Evolutionary conservation across 1,284 basidiomycete genomes (phyloP), one percentile per base, ranked within the genome.

Genomic region (Marasmius tenuissimus): DNA sequence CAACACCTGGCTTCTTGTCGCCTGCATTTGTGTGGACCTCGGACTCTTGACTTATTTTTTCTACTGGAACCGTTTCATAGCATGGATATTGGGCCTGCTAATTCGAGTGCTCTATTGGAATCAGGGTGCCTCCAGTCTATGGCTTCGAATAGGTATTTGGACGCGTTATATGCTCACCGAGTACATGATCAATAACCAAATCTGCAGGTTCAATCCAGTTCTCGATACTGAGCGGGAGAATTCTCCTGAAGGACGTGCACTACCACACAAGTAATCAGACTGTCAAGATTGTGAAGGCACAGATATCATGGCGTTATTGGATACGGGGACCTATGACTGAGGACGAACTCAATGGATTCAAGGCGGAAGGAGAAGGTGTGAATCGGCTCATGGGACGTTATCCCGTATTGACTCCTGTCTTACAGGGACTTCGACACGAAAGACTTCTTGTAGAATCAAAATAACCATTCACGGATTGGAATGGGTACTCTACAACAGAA

Each of bases 291-390:
- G 85, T 94, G 57, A 93, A 93, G 73, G 91, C 88, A 1, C 87
- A 94, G 70, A 74, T 97, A 56, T 90, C 90, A 66, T 97, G 95
- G 93, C 82, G 93, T 64, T 97, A 96, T 73, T 98, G 96, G 96
- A 84, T 94, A 59, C 86, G 93, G 62, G 82, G 71, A 69, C 92
- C 82, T 8, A 85, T 85, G 5, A 81, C 82, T 22, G 87, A 86
- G 65, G 82, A 88, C 60, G 89, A 92, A 66, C 75, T 91, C 40
- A 79, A 83, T 60, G 80, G 84, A 50, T 79, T 83, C 27, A 27
- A 27, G 27, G 81, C 80, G 47, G 78, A 72, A 62, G 78, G 79
- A 55, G 84, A 84, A 58, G 83, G 85, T 76, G 51, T 69, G 85
- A 87, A 68, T n/a, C 40, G 18, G 55, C 20, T 11, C 27, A 34